Evolutionary conservation across 2,329 filamentous ascomycete genomes (phyloP), one percentile per base, ranked within the genome.

Genomic region (Cladophialophora exuberans): DNA sequence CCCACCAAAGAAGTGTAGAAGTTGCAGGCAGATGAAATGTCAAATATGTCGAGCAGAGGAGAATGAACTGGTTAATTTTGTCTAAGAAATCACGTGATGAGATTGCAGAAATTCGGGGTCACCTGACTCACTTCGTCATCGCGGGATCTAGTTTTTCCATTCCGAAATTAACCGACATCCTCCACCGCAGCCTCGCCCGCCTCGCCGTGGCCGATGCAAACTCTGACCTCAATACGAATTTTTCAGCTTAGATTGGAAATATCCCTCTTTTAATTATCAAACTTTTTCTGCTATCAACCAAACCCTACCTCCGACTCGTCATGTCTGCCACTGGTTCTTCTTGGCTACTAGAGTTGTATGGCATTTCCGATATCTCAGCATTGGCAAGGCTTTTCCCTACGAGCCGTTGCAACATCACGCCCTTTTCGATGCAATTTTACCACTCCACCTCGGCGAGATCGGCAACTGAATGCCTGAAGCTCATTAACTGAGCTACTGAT

Each of bases 361-460:
- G n/a, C n/a, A n/a, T n/a, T n/a, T 20, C 35, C 9, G 3, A 20
- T 39, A 15, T 4, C 2, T 38, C 15, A 38, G 10, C 15, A 39
- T 4, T 20, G 15, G 4, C 15, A 3, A 5, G 6, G 13, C n/a
- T n/a, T n/a, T n/a, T n/a, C n/a, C n/a, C n/a, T n/a, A n/a, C 20
- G 31, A 47, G 35, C 30, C 3, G 31, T 38, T 47, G 31, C 31
- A 38, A 47, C 44, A 18, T 38, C 31, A n/a, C 31, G 44, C 28
- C 44, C 31, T 35, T 47, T 33, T 13, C 18, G 4, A n/a, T 17
- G 36, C 20, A 20, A 38, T 38, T n/a, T 22, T 6, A 3, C 44
- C 17, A 31, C 44, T 47, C 44, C 44, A 38, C 30, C 33, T 38
- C 11, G 15, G 18, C n/a, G 13, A 23, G 31, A n/a, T 25, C 7